Evolutionary conservation across 2,329 filamentous ascomycete species (phyloP).

Genomic region (Cladosporium colombiae): DNA sequence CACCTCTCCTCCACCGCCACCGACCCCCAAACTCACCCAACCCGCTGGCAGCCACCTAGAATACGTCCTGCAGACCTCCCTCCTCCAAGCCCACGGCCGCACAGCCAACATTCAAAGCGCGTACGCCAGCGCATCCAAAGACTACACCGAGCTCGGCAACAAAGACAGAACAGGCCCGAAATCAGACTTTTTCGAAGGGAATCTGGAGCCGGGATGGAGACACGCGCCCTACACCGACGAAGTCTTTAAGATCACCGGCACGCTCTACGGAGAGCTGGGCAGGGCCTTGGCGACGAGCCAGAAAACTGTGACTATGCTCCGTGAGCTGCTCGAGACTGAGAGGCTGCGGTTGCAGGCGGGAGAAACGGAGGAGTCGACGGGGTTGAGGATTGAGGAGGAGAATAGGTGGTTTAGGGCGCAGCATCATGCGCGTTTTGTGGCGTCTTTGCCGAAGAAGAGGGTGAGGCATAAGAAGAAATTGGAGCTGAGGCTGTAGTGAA

Average conservation of each 20-base stretch:
- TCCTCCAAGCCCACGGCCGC: constrained; percentile 1
- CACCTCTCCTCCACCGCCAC: not conserved
- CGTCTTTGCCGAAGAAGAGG: not conserved
- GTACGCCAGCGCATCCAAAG: not conserved
- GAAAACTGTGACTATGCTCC: not conserved
- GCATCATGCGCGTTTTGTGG: not conserved
- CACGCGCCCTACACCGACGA: not conserved
- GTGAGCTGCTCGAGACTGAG: not conserved
- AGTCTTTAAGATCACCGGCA: not conserved
- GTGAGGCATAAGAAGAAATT: not conserved
- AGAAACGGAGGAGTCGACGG: not conserved
- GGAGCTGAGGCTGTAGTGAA: not conserved
- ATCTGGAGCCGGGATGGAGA: not conserved
- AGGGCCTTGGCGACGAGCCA: constrained; percentile 3
- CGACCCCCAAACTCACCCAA: not conserved
- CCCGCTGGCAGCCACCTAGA: not conserved
- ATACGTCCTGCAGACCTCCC: not conserved
- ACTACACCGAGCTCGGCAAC: not conserved
- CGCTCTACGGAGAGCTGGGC: constrained; percentile 1
- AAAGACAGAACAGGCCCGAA: not conserved
- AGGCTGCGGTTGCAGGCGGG: not conserved
- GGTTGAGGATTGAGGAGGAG: not conserved
- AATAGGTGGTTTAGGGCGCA: not conserved
- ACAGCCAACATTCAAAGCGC: not conserved
- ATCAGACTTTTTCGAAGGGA: not conserved